Conservation (phyloP, 345 rosid genomes). For the Camelina neglecta region DNA sequence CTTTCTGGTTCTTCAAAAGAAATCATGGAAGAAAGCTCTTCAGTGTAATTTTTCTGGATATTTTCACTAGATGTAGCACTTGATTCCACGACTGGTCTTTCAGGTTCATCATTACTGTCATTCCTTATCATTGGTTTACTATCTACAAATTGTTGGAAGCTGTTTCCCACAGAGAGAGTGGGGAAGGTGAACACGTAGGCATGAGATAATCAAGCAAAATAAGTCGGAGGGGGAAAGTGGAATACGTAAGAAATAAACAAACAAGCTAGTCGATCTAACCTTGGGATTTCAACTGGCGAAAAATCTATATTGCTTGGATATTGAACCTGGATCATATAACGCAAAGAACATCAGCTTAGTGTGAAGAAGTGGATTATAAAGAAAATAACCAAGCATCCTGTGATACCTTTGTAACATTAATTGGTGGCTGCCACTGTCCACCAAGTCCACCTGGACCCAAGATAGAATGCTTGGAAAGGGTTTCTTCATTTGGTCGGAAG, state of each 20-base stretch:
- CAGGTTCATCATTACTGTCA: conserved; percentile 48
- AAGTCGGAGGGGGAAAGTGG: not conserved
- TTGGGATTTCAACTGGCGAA: conserved; percentile 78
- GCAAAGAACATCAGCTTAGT: conserved; percentile 38
- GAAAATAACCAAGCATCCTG: not conserved
- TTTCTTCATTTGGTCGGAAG: conserved; percentile 73
- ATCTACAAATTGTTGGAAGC: conserved; percentile 53
- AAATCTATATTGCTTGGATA: conserved; percentile 84
- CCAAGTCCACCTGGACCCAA: conserved; percentile 84
- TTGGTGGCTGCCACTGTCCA: conserved; percentile 88
- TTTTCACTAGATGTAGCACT: conserved; percentile 41
- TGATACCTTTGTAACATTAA: conserved; percentile 60
- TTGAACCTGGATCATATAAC: conserved; percentile 58
- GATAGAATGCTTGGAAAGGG: conserved; percentile 89
- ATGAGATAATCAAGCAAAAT: not conserved
- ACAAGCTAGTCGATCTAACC: conserved; percentile 54
- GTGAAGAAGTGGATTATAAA: conserved; percentile 13
- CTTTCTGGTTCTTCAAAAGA: conserved; percentile 80
- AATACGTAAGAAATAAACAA: conserved; percentile 8
- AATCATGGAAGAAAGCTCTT: conserved; percentile 78
- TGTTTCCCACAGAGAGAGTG: conserved; percentile 41
- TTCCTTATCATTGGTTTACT: conserved; percentile 52
- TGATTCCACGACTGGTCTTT: conserved; percentile 50
- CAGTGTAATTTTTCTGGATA: conserved; percentile 46
- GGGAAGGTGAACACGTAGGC: not conserved